Conservation (phyloP, 2,329 filamentous ascomycete genomes). For the Penicillium decumbens region DNA sequence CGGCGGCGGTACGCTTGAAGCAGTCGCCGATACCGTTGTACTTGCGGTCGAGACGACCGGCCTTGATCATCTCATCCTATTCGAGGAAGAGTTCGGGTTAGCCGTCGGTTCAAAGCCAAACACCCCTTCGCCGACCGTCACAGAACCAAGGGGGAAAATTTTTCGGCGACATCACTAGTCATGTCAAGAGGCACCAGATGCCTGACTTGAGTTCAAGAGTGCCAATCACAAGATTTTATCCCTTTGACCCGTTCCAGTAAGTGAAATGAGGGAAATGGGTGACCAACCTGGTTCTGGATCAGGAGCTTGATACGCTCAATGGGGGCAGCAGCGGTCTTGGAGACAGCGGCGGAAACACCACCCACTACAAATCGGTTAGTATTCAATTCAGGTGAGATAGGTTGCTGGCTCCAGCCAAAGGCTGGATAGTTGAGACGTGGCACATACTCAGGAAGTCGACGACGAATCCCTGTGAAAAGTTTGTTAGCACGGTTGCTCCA, state of each 20-base stretch:
- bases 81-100: constrained; percentile 12
- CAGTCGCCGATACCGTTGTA: constrained; percentile 92
- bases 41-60: constrained; percentile 95
- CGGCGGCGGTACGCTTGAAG: constrained; percentile 84
- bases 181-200: neutral
- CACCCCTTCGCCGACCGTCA: neutral
- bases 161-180: constrained; percentile 8
- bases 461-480: constrained; percentile 69
- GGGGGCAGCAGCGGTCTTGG: constrained; percentile 98
- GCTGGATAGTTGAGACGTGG: constrained; percentile 5
- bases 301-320: constrained; percentile 99
- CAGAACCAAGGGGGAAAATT: constrained; percentile 13
- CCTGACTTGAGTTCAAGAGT: neutral
- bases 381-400: neutral
- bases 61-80: constrained; percentile 99
- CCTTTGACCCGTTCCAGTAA: neutral
- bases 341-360: constrained; percentile 99
- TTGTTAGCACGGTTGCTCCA: constrained; percentile 27
- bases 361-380: constrained; percentile 68
- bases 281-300: constrained; percentile 98
- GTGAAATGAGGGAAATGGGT: constrained; percentile 1
- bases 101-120: neutral
- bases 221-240: neutral
- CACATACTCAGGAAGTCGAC: constrained; percentile 98
- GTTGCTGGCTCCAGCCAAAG: neutral